Conservation (phyloP, 495 filamentous ascomycete genomes). For the Bacidia gigantensis region DNA sequence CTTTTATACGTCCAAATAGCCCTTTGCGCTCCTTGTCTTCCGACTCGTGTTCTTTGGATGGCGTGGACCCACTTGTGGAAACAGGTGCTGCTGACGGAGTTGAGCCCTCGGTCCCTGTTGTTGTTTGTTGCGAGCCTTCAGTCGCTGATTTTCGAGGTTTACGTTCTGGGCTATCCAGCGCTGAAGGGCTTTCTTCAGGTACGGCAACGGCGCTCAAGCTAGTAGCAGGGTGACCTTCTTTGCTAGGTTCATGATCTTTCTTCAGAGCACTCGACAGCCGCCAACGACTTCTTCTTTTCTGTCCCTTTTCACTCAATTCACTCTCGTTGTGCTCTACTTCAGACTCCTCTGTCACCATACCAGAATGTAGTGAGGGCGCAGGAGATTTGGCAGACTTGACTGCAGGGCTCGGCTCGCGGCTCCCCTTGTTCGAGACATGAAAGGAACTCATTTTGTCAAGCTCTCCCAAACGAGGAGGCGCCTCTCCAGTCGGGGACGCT, state of each 20-base stretch:
- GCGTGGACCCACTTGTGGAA: conserved; percentile 23
- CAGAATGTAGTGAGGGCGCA: conserved; percentile 53
- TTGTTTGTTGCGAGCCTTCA: conserved; percentile 37
- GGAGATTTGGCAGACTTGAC: conserved; percentile 50
- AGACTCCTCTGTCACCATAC: conserved; percentile 56
- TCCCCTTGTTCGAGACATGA: conserved; percentile 14
- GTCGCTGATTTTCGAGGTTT: conserved; percentile 40
- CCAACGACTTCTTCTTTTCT: conserved; percentile 58
- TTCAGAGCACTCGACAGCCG: conserved; percentile 48
- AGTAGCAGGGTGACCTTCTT: conserved; percentile 33
- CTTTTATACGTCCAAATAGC: conserved; percentile 72
- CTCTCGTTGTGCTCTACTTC: conserved; percentile 62
- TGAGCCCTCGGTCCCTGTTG: conserved; percentile 26
- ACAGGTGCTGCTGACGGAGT: conserved; percentile 19
- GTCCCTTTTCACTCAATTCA: conserved; percentile 33
- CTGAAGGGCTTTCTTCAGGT: conserved; percentile 55
- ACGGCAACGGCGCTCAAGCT: conserved; percentile 44
- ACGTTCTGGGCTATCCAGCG: conserved; percentile 43
- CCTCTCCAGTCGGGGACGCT: conserved; percentile 16
- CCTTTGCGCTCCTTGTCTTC: conserved; percentile 47
- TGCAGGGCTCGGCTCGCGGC: conserved; percentile 7
- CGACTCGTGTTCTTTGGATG: conserved; percentile 23
- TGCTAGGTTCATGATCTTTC: conserved; percentile 32
- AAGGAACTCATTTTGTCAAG: conserved; percentile 15
- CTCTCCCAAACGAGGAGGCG: conserved; percentile 17